A percentile compares a stretch with the other conserved stretches of the same genome.
Evolutionary conservation across 345 rosid species (phyloP).

Genomic region (Pugionium cornutum): DNA sequence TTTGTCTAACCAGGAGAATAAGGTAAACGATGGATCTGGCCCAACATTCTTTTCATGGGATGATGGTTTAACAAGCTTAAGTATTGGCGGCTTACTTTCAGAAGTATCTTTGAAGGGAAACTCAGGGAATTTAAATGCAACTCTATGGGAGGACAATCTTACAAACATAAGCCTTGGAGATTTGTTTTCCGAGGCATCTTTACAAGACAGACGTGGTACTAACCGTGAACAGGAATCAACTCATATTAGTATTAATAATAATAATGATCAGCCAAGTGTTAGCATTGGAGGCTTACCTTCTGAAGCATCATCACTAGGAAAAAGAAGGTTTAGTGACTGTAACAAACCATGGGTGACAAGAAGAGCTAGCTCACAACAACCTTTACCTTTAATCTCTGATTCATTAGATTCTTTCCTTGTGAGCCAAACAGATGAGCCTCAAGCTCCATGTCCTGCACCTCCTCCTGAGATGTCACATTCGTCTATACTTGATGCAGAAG

Average conservation of each 20-base stretch:
- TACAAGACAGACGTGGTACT: slow-evolving; percentile 47
- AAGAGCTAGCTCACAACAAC: slow-evolving; percentile 37
- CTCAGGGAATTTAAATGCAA: slow-evolving; percentile 44
- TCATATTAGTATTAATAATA: slow-evolving; percentile 32
- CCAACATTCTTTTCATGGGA: slow-evolving; percentile 60
- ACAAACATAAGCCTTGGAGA: slow-evolving; percentile 81
- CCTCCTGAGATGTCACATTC: slow-evolving; percentile 46
- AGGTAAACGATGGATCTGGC: slow-evolving; percentile 36
- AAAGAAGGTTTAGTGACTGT: slow-evolving; percentile 21
- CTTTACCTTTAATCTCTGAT: slow-evolving; percentile 61
- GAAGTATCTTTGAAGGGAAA: slow-evolving; percentile 75
- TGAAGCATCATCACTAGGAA: slow-evolving; percentile 28
- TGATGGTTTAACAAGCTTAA: slow-evolving; percentile 64
- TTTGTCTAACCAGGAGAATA: slow-evolving; percentile 48
- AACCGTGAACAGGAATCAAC: slow-evolving; percentile 40
- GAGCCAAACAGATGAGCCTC: slow-evolving; percentile 46
- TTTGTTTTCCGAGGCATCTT: slow-evolving; percentile 77
- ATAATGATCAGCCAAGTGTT: slow-evolving; percentile 18
- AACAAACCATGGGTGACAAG: slow-evolving; percentile 23
- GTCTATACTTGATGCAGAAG: slow-evolving; percentile 89
- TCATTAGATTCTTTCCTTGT: slow-evolving; percentile 73
- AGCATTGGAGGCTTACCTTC: slow-evolving; percentile 11
- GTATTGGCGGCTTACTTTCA: slow-evolving; percentile 81
- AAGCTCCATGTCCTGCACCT: slow-evolving; percentile 40
- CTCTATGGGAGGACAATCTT: slow-evolving; percentile 65